Conservation (phyloP, 257 asterid species). For the Avicennia marina region DNA sequence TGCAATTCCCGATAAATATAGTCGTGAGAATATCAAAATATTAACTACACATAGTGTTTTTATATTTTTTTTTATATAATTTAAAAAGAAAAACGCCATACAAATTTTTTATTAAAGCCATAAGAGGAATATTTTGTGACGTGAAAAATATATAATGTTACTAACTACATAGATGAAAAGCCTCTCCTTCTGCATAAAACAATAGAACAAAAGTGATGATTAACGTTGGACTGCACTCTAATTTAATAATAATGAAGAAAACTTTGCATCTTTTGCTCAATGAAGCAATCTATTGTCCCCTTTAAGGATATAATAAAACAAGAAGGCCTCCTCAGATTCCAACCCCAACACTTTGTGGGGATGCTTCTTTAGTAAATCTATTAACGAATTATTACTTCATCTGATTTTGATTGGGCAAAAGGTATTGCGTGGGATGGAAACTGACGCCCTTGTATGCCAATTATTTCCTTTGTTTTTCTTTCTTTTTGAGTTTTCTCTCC, state of each 20-base stretch:
- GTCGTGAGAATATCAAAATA: no score
- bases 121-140: no score
- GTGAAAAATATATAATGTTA: neutral
- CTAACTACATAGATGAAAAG: neutral
- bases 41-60: no score
- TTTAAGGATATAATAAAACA: conserved; percentile 22
- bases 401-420: conserved; percentile 15
- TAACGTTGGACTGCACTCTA: neutral
- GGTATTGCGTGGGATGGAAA: no score
- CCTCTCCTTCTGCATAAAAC: neutral
- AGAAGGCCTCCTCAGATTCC: conserved; percentile 13
- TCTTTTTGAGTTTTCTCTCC: no score
- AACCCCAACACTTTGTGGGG: conserved; percentile 11
- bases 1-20: no score
- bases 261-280: conserved; percentile 12
- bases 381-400: conserved; percentile 20
- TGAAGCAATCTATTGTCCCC: conserved; percentile 28
- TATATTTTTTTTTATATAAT: no score
- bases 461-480: no score
- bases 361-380: conserved; percentile 4
- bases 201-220: conserved; percentile 6
- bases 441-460: no score
- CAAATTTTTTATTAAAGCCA: no score
- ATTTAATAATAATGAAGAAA: conserved; percentile 15
- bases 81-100: no score